A percentile compares a stretch with the other conserved stretches of the same genome.
phyloP scores from a whole-genome alignment of 148 eudicot species.

The Heliamphora exappendiculata region DNA sequence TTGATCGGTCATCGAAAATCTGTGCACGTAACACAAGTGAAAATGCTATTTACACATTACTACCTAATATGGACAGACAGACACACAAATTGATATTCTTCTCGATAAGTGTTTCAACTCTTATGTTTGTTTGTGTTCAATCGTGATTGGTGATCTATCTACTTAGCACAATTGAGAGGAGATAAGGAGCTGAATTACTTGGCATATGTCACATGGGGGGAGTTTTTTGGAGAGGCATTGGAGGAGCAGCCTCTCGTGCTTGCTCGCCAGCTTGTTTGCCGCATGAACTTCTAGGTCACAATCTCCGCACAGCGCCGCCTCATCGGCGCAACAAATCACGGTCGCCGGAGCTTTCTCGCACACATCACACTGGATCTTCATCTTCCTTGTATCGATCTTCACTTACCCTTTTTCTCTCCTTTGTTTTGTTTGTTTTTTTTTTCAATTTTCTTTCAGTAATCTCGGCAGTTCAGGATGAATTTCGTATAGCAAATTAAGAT shows the following conservation, averaged over 20 bases:
- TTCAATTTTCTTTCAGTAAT: neutral
- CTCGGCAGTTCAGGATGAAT: neutral
- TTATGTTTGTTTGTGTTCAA: no score
- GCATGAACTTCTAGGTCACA: constrained; percentile 93
- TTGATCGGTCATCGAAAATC: no score
- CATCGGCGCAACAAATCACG: constrained; percentile 93
- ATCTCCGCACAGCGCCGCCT: constrained; percentile 81
- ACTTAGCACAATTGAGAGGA: no score
- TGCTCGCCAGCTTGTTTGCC: constrained; percentile 96
- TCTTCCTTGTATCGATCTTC: constrained; percentile 6
- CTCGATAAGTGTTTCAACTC: no score
- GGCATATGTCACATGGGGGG: constrained; percentile 95
- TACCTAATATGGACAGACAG: no score
- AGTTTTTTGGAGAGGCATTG: constrained; percentile 63
- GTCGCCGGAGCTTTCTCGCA: constrained; percentile 73
- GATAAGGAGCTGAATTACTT: no score
- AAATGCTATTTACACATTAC: no score
- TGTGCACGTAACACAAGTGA: no score
- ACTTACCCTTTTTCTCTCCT: neutral
- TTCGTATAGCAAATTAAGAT: neutral
- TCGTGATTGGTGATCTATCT: no score
- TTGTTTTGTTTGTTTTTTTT: no score
- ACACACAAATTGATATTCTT: no score
- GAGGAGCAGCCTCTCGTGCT: constrained; percentile 85
- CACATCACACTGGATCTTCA: constrained; percentile 69